Conservation (phyloP, 139 green algal species). For the Auxenochlorella pyrenoidosa region DNA sequence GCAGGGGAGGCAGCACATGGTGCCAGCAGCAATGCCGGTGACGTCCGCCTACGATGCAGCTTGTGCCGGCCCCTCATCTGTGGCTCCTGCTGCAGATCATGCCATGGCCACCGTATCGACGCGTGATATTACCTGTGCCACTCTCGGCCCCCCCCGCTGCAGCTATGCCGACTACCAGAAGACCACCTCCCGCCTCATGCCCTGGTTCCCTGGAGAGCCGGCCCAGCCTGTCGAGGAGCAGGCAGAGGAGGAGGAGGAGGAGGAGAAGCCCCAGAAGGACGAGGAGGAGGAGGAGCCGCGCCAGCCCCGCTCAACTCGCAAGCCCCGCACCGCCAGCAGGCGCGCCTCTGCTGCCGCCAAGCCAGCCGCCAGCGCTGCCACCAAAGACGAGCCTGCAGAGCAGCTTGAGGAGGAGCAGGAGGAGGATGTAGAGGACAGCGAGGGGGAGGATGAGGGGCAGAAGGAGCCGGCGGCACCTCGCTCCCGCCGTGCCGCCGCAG, state of each 20-base stretch:
- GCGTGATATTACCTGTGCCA: background rate
- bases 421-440: background rate
- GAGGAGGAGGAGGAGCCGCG: background rate
- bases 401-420: background rate
- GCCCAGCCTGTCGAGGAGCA: background rate
- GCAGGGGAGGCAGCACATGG: too few relatives aligned
- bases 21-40: too few relatives aligned
- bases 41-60: too few relatives aligned
- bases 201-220: conserved; percentile 1
- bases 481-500: background rate
- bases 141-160: background rate
- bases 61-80: too few relatives aligned
- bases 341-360: background rate
- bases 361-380: background rate
- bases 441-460: background rate
- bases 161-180: conserved; percentile 43
- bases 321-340: background rate
- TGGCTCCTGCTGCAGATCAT: background rate
- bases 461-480: background rate
- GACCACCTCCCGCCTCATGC: conserved; percentile 39
- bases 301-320: background rate
- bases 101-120: background rate
- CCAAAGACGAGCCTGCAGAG: background rate
- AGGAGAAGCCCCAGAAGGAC: background rate
- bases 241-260: background rate